These are phyloP conservation scores for Yamadazyma sp. DNA, from an alignment of 805 yeast genomes.

Conservation along the genomic window DNA sequence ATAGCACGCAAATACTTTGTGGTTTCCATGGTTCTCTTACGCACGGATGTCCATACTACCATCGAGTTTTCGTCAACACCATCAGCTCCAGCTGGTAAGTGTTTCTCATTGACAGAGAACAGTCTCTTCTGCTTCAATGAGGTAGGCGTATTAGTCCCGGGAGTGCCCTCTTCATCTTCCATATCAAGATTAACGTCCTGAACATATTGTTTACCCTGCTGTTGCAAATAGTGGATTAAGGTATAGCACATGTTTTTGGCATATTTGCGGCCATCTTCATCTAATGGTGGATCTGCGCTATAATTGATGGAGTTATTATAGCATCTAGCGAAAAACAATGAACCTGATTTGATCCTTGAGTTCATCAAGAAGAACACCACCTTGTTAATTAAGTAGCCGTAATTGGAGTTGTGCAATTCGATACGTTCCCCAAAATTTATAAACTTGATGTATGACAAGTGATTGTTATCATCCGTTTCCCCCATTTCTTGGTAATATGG, in stretches of 20 bases:
- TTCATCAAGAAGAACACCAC: slow-evolving; percentile 93
- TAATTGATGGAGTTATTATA: slow-evolving; percentile 55
- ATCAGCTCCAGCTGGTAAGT: slow-evolving; percentile 51
- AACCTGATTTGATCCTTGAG: slow-evolving; percentile 80
- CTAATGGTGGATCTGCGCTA: slow-evolving; percentile 78
- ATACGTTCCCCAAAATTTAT: slow-evolving; percentile 88
- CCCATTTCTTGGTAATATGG: slow-evolving; percentile 74
- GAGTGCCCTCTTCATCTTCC: slow-evolving; percentile 11
- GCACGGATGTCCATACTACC: slow-evolving; percentile 94
- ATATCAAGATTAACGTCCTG: slow-evolving; percentile 3
- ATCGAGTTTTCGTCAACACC: slow-evolving; percentile 61
- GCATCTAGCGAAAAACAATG: slow-evolving; percentile 90
- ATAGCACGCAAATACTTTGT: slow-evolving; percentile 57
- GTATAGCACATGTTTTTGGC: slow-evolving; percentile 64
- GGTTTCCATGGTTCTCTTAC: slow-evolving; percentile 79
- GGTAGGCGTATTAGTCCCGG: slow-evolving; percentile 6
- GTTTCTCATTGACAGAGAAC: slow-evolving; percentile 37
- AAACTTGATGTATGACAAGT: slow-evolving; percentile 74
- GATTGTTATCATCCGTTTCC: slow-evolving; percentile 36
- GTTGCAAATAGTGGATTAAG: slow-evolving; percentile 40
- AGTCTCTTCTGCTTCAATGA: slow-evolving; percentile 11
- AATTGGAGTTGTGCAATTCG: slow-evolving; percentile 73
- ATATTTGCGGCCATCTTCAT: slow-evolving; percentile 68
- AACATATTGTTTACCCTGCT: slow-evolving; percentile 32
- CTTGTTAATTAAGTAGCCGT: slow-evolving; percentile 87